Conservation (phyloP, 805 yeast species). For the Blastobotrys chiropterorum region DNA sequence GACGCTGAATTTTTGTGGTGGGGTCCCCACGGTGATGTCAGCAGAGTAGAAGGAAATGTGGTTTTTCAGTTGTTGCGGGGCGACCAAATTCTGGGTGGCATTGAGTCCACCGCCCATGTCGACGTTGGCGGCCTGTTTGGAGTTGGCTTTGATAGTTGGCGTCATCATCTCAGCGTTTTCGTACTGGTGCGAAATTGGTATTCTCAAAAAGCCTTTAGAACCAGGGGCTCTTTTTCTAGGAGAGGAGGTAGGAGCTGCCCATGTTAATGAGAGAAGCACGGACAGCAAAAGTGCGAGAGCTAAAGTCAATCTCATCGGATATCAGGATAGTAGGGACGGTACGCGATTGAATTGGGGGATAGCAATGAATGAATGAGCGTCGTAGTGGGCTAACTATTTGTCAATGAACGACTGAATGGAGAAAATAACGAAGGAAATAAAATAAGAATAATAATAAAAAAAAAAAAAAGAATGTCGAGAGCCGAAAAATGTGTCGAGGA, state of each 20-base stretch:
- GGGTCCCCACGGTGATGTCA: constrained; percentile 45
- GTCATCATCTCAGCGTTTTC: background rate
- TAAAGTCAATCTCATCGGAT: background rate
- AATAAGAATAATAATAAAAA: too few species aligned
- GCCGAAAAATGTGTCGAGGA: background rate
- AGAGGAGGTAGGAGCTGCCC: background rate
- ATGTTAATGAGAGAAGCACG: background rate
- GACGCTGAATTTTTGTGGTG: constrained; percentile 45
- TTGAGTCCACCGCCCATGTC: background rate
- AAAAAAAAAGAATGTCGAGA: background rate
- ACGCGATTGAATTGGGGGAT: background rate
- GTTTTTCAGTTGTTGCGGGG: background rate
- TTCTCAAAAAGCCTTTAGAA: background rate
- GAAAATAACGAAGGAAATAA: background rate
- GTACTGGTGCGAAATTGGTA: background rate
- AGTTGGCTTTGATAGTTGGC: background rate
- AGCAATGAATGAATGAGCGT: background rate
- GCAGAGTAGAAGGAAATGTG: constrained; percentile 8
- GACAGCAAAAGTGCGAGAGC: background rate
- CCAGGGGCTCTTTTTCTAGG: background rate
- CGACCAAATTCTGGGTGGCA: background rate
- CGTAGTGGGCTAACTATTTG: too few species aligned
- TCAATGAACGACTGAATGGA: background rate
- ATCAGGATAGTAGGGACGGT: background rate
- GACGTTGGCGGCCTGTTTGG: background rate